Percentiles rank a stretch among this genome's conserved stretches.
Evolutionary conservation across 2,329 filamentous ascomycete genomes (phyloP).

Genomic region (Westerdykella ornata): DNA sequence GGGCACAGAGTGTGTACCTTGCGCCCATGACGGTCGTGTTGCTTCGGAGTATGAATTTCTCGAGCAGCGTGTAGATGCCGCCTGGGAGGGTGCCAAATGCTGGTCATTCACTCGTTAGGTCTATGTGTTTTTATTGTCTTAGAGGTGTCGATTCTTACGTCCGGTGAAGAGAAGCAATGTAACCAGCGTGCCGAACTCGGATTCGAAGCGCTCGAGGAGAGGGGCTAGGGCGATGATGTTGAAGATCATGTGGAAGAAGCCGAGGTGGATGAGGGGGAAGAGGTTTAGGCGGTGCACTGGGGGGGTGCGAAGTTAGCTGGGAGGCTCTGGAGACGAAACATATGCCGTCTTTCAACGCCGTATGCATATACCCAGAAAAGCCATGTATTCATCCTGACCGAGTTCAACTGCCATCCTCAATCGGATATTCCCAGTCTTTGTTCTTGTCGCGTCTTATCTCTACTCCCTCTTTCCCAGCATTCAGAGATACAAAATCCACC

Average conservation of each 20-base stretch:
- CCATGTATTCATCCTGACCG: too few species aligned
- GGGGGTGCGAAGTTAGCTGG: background rate
- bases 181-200: slow-evolving; percentile 83
- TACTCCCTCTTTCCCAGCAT: background rate
- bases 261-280: slow-evolving; percentile 78
- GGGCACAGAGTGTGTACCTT: slow-evolving; percentile 51
- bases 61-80: slow-evolving; percentile 69
- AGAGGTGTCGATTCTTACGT: slow-evolving; percentile 56
- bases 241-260: slow-evolving; percentile 71
- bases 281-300: slow-evolving; percentile 89
- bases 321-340: background rate
- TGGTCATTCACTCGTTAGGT: slow-evolving; percentile 19
- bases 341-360: too few species aligned
- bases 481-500: slow-evolving; percentile 30
- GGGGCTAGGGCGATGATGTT: slow-evolving; percentile 77
- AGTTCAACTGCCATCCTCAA: too few species aligned
- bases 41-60: slow-evolving; percentile 62
- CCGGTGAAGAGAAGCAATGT: slow-evolving; percentile 84
- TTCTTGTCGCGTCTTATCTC: background rate
- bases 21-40: slow-evolving; percentile 75
- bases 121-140: slow-evolving; percentile 42
- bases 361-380: too few species aligned
- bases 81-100: slow-evolving; percentile 60
- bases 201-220: slow-evolving; percentile 89
- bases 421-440: too few species aligned